These are phyloP conservation scores for Cordyceps fumosorosea DNA, from an alignment of 2,329 filamentous ascomycete species.

Conservation along the genomic window DNA sequence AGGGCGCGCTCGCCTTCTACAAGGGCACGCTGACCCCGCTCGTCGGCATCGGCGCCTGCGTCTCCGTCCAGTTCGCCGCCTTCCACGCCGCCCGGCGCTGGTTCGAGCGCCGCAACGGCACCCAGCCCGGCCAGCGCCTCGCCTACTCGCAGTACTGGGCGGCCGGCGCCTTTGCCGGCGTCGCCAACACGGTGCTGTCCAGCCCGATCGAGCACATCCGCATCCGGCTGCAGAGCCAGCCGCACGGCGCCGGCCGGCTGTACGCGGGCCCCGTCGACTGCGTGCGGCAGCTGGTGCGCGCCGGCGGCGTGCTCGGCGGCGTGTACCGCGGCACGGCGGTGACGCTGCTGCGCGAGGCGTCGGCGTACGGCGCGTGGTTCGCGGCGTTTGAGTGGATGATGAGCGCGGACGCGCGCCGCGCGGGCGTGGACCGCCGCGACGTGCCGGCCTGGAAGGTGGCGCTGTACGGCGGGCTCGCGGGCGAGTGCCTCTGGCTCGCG, in stretches of 20 bases:
- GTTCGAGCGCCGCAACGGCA: constrained; percentile 71
- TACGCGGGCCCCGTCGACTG: constrained; percentile 87
- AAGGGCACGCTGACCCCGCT: constrained; percentile 95
- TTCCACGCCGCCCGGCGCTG: constrained; percentile 88
- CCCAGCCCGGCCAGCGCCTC: constrained; percentile 49
- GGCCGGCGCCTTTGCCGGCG: constrained; percentile 83
- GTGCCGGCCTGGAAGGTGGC: constrained; percentile 83
- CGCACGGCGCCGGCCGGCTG: constrained; percentile 71
- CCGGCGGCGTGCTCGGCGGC: constrained; percentile 54
- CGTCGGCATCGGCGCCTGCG: constrained; percentile 92
- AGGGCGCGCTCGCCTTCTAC: constrained; percentile 91
- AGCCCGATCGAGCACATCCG: constrained; percentile 94
- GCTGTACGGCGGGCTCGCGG: constrained; percentile 84
- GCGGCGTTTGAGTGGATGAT: constrained; percentile 92
- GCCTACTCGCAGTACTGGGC: constrained; percentile 83
- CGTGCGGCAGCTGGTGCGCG: constrained; percentile 68
- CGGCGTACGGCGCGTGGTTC: constrained; percentile 96
- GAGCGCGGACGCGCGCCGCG: constrained; percentile 78
- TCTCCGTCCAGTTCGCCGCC: constrained; percentile 96
- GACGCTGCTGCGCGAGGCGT: constrained; percentile 80
- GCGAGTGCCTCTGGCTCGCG: constrained; percentile 85
- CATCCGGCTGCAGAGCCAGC: constrained; percentile 93
- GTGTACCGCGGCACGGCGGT: constrained; percentile 85
- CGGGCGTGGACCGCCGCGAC: constrained; percentile 66
- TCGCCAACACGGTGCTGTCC: constrained; percentile 84